These are phyloP conservation scores for Rossbeevera mucosa DNA, from an alignment of 768 basidiomycete species.

Conservation along the genomic window DNA sequence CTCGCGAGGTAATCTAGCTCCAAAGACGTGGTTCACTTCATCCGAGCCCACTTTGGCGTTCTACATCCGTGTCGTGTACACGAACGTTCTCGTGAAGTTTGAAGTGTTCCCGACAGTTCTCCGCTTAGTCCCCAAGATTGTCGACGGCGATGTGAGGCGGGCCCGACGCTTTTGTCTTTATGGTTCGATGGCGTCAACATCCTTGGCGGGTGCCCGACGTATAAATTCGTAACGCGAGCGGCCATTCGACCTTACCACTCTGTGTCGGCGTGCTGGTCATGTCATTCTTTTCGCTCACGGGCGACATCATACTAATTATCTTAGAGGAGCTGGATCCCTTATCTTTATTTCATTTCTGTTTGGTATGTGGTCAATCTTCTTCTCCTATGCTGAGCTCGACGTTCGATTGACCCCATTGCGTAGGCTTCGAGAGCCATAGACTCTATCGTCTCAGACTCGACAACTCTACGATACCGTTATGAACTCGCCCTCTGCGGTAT, in stretches of 20 bases:
- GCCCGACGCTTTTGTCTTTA: conserved; percentile 35
- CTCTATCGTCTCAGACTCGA: conserved; percentile 20
- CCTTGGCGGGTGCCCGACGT: conserved; percentile 24
- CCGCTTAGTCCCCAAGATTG: conserved; percentile 27
- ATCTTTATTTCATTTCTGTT: conserved; percentile 31
- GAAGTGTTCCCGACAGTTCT: conserved; percentile 22
- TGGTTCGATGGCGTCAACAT: conserved; percentile 19
- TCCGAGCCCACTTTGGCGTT: conserved; percentile 18
- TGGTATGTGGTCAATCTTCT: conserved; percentile 14
- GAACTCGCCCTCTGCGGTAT: conserved; percentile 31
- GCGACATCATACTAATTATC: conserved; percentile 28
- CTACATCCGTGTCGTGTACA: conserved; percentile 26
- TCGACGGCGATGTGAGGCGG: conserved; percentile 28
- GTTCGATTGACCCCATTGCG: background rate
- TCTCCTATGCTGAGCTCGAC: background rate
- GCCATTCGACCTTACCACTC: conserved; percentile 12
- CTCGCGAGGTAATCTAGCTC: conserved; percentile 21
- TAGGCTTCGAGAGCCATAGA: conserved; percentile 26
- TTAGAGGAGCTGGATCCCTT: conserved; percentile 32
- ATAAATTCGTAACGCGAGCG: conserved; percentile 23
- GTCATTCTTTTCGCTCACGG: conserved; percentile 31
- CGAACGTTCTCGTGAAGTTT: conserved; percentile 25
- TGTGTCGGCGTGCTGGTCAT: conserved; percentile 34
- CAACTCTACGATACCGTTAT: conserved; percentile 29
- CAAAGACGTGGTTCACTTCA: conserved; percentile 18